These are phyloP conservation scores for Datura wrightii DNA, from an alignment of 257 asterid genomes.

Conservation along the genomic window DNA sequence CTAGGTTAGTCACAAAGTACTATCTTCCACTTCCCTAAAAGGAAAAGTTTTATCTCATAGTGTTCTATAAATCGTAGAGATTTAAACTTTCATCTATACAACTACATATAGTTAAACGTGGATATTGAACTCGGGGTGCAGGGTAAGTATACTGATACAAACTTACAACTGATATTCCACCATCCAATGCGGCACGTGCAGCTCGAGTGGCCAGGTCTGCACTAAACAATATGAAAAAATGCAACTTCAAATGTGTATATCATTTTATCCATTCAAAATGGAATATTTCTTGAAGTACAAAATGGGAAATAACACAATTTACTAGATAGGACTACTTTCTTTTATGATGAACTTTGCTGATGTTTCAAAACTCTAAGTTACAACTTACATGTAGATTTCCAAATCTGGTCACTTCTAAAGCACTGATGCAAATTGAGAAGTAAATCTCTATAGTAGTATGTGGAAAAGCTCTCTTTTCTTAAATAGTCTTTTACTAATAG, in stretches of 20 bases:
- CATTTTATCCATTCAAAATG: neutral
- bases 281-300: neutral
- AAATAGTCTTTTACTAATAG: neutral
- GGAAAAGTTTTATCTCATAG: neutral
- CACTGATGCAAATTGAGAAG: neutral
- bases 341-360: neutral
- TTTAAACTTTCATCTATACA: neutral
- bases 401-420: neutral
- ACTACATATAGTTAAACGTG: neutral
- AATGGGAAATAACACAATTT: neutral
- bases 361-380: too few species aligned
- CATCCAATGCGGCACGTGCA: constrained; percentile 76
- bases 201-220: constrained; percentile 80
- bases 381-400: neutral
- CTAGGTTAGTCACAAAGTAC: neutral
- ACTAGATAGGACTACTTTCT: neutral
- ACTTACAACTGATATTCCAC: constrained; percentile 79
- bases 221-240: constrained; percentile 46
- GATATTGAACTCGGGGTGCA: neutral
- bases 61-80: neutral
- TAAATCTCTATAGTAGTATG: neutral
- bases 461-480: neutral
- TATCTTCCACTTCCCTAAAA: neutral
- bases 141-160: neutral
- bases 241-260: neutral